Percentiles rank a stretch among this genome's conserved stretches.
phyloP scores from a whole-genome alignment of 1,139 yeast genomes.

The Kurtzmaniella quercitrusa region DNA sequence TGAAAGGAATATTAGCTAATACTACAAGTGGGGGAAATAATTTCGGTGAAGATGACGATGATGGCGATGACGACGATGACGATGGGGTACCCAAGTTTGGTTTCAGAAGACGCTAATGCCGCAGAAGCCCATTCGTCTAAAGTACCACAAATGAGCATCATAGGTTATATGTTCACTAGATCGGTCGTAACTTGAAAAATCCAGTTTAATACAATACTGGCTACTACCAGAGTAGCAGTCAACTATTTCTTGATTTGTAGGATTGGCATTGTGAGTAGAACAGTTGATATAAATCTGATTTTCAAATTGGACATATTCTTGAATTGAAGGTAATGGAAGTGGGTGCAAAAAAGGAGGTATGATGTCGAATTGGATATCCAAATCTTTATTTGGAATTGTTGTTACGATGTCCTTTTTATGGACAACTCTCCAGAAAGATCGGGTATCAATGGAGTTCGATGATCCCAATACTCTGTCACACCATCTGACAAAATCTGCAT shows the following conservation, averaged over 20 bases:
- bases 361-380: slow-evolving; percentile 5
- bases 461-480: slow-evolving; percentile 35
- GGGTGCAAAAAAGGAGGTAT: slow-evolving; percentile 6
- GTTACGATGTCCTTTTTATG: slow-evolving; percentile 47
- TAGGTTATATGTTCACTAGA: slow-evolving; percentile 15
- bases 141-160: slow-evolving; percentile 45
- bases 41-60: too few species aligned
- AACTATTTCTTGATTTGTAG: slow-evolving; percentile 26
- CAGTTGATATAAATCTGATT: slow-evolving; percentile 47
- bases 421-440: slow-evolving; percentile 39
- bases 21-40: too few species aligned
- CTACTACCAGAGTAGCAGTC: slow-evolving; percentile 33
- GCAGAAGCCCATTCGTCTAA: slow-evolving; percentile 46
- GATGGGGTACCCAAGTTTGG: slow-evolving; percentile 39
- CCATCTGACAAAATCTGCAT: slow-evolving; percentile 35
- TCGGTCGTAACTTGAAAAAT: slow-evolving; percentile 18
- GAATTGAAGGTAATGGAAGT: slow-evolving; percentile 11
- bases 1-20: too few species aligned
- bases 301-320: slow-evolving; percentile 34
- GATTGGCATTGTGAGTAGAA: slow-evolving; percentile 23
- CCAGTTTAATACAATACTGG: slow-evolving; percentile 32
- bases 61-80: slow-evolving; percentile 31
- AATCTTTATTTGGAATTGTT: slow-evolving; percentile 33
- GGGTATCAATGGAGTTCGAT: slow-evolving; percentile 14
- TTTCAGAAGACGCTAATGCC: slow-evolving; percentile 30